Evolutionary conservation across 768 basidiomycete genomes (phyloP), one percentile per base, ranked within the genome.

Genomic region (Tricholoma hemisulphureum): DNA sequence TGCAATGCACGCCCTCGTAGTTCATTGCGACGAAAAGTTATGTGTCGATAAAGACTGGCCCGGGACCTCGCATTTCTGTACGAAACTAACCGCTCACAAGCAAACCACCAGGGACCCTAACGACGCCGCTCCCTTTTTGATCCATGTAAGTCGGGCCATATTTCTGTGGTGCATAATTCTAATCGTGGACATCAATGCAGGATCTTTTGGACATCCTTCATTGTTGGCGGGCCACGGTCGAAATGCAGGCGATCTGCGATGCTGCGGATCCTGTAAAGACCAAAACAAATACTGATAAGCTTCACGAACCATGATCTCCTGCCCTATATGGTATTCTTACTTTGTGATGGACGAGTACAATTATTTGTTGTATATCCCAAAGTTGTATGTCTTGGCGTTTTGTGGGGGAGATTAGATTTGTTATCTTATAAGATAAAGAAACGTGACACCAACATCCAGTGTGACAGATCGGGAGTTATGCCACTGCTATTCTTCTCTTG

Each of bases 1-100:
- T 41, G 75, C 72, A 3, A 71, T 71, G 59, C 75, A 75, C 18
- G 74, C 74, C 0, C 24, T 76, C 24, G 34, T 76, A 29, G 48
- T 64, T 23, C 70, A 70, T 50, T 67, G 71, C 49, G 69, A 73
- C 49, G 64, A 70, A 48, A 67, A 65, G 59, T 50, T 76, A 28
- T 73, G 73, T 64, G 69, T 68, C 49, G 58, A 39, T 20, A 65
- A 63, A 23, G 60, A 66, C 52, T 55, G 63, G 35, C 43, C 52
- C 7, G 34, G 56, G 23, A 51, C 73, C 10, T 58, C 57, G 31
- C 35, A 48, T 3, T 71, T 74, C 56, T 62, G 52, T 41, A 43
- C 55, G 14, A 31, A 10, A 16, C 55, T 74, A 10, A 34, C 23
- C 29, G 41, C 6, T 11, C 26, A 29, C 26, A 29, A 18, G 3